These are phyloP conservation scores for Beauveria sp. DNA, from an alignment of 2,329 filamentous ascomycete genomes.

Conservation along the genomic window DNA sequence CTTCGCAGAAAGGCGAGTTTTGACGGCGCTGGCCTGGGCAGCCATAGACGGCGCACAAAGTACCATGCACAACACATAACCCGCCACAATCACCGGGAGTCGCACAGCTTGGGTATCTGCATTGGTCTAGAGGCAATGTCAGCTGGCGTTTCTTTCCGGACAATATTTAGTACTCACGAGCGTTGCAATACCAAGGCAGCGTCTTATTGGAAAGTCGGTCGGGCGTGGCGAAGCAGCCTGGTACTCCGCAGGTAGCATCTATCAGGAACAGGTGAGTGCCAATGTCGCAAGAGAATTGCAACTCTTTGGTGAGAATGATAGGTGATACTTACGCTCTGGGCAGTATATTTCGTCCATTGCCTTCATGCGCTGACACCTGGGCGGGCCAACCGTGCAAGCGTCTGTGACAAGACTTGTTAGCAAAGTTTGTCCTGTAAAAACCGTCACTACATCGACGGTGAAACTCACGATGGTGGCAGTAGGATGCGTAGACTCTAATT, in stretches of 20 bases:
- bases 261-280: background rate
- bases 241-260: background rate
- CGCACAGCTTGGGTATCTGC: background rate
- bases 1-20: background rate
- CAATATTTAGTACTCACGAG: background rate
- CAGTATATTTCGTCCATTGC: background rate
- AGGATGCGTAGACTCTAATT: background rate
- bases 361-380: background rate
- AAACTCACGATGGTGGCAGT: background rate
- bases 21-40: background rate
- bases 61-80: background rate
- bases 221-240: background rate
- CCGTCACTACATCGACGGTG: too few relatives aligned
- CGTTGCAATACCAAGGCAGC: constrained; percentile 1
- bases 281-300: background rate
- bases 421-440: background rate
- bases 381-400: background rate
- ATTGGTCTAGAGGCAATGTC: background rate
- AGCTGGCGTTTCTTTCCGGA: background rate
- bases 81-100: background rate
- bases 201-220: background rate
- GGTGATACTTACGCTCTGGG: background rate
- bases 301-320: too few relatives aligned
- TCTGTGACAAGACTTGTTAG: background rate
- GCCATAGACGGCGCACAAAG: background rate